These are phyloP conservation scores for Sarocladium oryzae DNA, from an alignment of 2,329 filamentous ascomycete genomes.

Conservation along the genomic window DNA sequence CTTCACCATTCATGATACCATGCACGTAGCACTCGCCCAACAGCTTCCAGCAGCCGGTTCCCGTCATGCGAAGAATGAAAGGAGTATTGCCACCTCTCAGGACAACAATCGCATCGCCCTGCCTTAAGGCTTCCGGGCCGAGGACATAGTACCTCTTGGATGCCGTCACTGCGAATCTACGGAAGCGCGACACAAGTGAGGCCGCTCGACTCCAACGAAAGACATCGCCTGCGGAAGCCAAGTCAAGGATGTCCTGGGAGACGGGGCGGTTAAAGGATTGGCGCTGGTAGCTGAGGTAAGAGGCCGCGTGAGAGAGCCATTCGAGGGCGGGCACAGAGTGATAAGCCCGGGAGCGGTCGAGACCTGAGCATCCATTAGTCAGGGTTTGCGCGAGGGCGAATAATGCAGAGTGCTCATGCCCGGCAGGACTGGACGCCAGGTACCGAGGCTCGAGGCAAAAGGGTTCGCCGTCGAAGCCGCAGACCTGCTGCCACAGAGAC, in stretches of 20 bases:
- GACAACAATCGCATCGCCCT: slow-evolving; percentile 25
- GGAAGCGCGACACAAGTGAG: slow-evolving; percentile 26
- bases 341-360: slow-evolving; percentile 21
- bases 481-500: slow-evolving; percentile 3
- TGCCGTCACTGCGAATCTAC: slow-evolving; percentile 24
- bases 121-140: slow-evolving; percentile 23
- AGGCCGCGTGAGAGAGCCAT: slow-evolving; percentile 25
- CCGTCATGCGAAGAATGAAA: slow-evolving; percentile 21
- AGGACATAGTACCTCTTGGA: slow-evolving; percentile 25
- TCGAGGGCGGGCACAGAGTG: slow-evolving; percentile 17
- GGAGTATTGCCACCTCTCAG: slow-evolving; percentile 27
- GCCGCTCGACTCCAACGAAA: slow-evolving; percentile 30
- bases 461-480: background rate
- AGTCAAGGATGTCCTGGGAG: slow-evolving; percentile 17
- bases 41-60: slow-evolving; percentile 18
- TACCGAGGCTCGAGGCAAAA: background rate
- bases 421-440: background rate
- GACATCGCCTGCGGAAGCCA: slow-evolving; percentile 22
- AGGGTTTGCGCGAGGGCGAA: slow-evolving; percentile 28
- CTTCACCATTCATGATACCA: slow-evolving; percentile 29
- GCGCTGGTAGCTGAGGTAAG: slow-evolving; percentile 19
- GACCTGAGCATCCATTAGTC: slow-evolving; percentile 25
- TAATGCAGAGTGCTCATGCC: slow-evolving; percentile 19
- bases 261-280: slow-evolving; percentile 8
- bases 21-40: slow-evolving; percentile 32